Percentiles rank a stretch among this genome's conserved stretches.
phyloP scores from a whole-genome alignment of 768 basidiomycete genomes.

The Tulasnella sp. region DNA sequence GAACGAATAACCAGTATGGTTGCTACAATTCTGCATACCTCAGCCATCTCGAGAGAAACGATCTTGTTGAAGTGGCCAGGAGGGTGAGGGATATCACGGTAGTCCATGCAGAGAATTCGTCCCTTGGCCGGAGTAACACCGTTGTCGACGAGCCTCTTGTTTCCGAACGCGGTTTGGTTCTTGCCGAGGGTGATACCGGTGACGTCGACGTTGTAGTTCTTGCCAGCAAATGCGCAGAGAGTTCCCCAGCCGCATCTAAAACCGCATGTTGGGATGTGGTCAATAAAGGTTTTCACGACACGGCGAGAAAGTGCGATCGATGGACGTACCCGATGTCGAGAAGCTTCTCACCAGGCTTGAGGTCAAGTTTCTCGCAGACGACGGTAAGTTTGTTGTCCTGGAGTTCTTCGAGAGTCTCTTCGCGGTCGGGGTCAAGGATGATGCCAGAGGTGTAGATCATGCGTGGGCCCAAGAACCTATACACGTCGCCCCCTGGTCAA shows the following conservation, averaged over 20 bases:
- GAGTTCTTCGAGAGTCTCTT: constrained; percentile 83
- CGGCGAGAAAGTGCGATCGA: not conserved
- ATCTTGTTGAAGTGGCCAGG: constrained; percentile 81
- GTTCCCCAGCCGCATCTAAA: constrained; percentile 89
- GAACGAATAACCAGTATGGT: not conserved
- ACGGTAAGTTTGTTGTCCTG: constrained; percentile 97
- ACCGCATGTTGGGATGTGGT: not conserved
- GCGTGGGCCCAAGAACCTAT: constrained; percentile 84
- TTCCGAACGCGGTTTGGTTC: constrained; percentile 91
- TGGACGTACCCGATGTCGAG: constrained; percentile 57
- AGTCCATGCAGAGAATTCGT: constrained; percentile 87
- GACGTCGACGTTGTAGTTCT: constrained; percentile 94
- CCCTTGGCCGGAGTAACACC: constrained; percentile 66
- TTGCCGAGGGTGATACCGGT: constrained; percentile 90
- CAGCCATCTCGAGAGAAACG: constrained; percentile 95
- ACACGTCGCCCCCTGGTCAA: not conserved
- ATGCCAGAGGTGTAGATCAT: constrained; percentile 99
- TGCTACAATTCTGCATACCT: constrained; percentile 41
- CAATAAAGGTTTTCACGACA: not conserved
- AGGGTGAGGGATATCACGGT: constrained; percentile 67
- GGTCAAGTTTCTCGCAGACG: constrained; percentile 89
- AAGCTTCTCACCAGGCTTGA: constrained; percentile 78
- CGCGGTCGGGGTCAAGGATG: constrained; percentile 55
- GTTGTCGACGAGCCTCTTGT: constrained; percentile 74
- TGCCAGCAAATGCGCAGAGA: constrained; percentile 85